Percentiles rank a stretch among this genome's conserved stretches.
These are phyloP conservation scores for Aspergillus mulundensis DNA, from an alignment of 495 filamentous ascomycete species.

Conservation along the genomic window DNA sequence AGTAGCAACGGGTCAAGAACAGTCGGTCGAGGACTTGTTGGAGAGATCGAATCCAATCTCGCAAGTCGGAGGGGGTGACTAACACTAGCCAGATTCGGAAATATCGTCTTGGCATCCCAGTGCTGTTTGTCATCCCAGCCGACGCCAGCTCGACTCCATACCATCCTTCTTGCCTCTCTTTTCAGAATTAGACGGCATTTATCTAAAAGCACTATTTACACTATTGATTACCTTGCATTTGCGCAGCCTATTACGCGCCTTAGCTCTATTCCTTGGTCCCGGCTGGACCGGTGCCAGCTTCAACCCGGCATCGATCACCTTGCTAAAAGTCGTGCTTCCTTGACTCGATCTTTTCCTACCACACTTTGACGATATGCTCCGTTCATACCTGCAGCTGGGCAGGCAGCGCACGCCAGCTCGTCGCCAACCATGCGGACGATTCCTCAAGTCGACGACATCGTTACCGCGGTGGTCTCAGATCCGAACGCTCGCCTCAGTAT, in stretches of 20 bases:
- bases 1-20: conserved; percentile 9
- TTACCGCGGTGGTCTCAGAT: conserved; percentile 42
- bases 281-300: conserved; percentile 14
- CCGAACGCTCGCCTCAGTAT: conserved; percentile 56
- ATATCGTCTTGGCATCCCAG: conserved; percentile 21
- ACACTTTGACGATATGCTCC: conserved; percentile 26
- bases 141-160: background rate
- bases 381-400: conserved; percentile 30
- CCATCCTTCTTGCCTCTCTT: background rate
- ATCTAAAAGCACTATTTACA: background rate
- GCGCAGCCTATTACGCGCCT: background rate
- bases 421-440: conserved; percentile 21
- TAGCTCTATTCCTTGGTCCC: conserved; percentile 5
- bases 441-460: conserved; percentile 16
- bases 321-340: background rate
- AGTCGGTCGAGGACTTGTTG: conserved; percentile 22
- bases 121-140: conserved; percentile 7
- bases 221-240: background rate
- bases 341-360: background rate
- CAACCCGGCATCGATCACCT: background rate
- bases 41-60: conserved; percentile 27
- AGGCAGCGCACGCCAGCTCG: conserved; percentile 25
- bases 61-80: conserved; percentile 25
- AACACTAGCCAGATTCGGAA: conserved; percentile 20
- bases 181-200: background rate